phyloP scores from a whole-genome alignment of 805 yeast species.

The Saccharomyces kudriavzevii region DNA sequence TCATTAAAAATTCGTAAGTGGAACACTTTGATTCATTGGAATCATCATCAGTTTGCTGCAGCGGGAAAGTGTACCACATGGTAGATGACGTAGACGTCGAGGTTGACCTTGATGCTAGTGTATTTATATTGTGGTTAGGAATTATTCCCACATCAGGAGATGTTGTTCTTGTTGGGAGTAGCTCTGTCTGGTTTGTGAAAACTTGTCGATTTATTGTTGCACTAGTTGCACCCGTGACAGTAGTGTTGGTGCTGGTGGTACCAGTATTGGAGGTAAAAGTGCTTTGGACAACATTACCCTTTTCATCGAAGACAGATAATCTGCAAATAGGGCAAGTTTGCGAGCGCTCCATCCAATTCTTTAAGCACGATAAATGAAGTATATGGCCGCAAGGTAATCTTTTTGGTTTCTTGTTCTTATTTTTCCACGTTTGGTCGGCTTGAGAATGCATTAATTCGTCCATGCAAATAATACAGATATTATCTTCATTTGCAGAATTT shows the following conservation, averaged over 20 bases:
- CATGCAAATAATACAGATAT: slow-evolving; percentile 79
- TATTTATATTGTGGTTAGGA: not conserved
- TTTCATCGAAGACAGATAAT: slow-evolving; percentile 47
- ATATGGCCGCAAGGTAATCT: slow-evolving; percentile 79
- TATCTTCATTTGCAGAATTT: slow-evolving; percentile 54
- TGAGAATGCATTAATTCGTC: slow-evolving; percentile 62
- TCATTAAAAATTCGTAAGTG: not conserved
- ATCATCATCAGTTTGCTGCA: not conserved
- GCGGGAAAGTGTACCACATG: not conserved
- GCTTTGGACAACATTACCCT: slow-evolving; percentile 16
- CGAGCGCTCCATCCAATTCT: slow-evolving; percentile 87
- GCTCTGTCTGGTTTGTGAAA: not conserved
- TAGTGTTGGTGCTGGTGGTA: not conserved
- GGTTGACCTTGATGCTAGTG: not conserved
- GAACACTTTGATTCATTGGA: not conserved
- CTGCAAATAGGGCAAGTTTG: slow-evolving; percentile 92
- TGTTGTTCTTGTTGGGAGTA: not conserved
- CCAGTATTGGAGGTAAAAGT: not conserved
- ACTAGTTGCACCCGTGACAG: not conserved
- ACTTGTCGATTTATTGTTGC: not conserved
- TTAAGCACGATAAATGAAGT: slow-evolving; percentile 80
- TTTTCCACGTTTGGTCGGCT: not conserved
- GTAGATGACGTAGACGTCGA: not conserved
- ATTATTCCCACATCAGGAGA: not conserved
- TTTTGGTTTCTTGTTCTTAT: slow-evolving; percentile 45